Evolutionary conservation across 2,329 filamentous ascomycete species (phyloP), one percentile per base, ranked within the genome.

Genomic region (Claviceps sorghi): DNA sequence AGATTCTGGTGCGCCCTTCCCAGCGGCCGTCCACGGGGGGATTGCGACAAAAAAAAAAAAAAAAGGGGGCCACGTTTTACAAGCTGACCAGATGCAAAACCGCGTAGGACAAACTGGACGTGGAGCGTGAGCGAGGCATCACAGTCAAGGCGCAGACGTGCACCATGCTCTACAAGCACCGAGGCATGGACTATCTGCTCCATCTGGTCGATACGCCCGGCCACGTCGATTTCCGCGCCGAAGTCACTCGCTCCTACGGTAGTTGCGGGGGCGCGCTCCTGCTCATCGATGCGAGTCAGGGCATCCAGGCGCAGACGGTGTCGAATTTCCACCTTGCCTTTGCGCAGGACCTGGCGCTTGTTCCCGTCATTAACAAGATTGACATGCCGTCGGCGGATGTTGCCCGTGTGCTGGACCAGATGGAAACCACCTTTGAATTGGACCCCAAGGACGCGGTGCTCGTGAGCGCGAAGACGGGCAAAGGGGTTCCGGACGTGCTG

Each of bases 61-160:
- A n/a, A n/a, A n/a, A 26, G 3, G 26, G 5, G 26, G 26, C 26
- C 26, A 26, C 26, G 26, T 26, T 26, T 5, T 26, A 26, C 26
- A 30, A 19, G 46, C 49, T 50, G 48, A 38, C 45, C 38, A 38
- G 51, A 21, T 17, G 15, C 4, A 7, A 47, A 13, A 38, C 36
- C 4, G 4, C 7, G 34, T 52, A 72, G 69, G 93, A 98, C 70
- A 96, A 95, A 67, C 79, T 98, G 38, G 54, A 55, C n/a, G 54
- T 55, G 10, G 54, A 55, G 30, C 52, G 54, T 22, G 89, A 97
- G 69, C 81, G 93, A 41, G 93, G 93, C 56, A 98, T 98, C 66
- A 98, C 93, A 0, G 93, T 98, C 66, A 98, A 98, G 73, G 93
- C 93, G 52, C 93, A 98, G 73, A 97, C 93, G 53, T 97, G 93